phyloP scores from a whole-genome alignment of 1,284 basidiomycete genomes.

The Ustilago shanxiensis region DNA sequence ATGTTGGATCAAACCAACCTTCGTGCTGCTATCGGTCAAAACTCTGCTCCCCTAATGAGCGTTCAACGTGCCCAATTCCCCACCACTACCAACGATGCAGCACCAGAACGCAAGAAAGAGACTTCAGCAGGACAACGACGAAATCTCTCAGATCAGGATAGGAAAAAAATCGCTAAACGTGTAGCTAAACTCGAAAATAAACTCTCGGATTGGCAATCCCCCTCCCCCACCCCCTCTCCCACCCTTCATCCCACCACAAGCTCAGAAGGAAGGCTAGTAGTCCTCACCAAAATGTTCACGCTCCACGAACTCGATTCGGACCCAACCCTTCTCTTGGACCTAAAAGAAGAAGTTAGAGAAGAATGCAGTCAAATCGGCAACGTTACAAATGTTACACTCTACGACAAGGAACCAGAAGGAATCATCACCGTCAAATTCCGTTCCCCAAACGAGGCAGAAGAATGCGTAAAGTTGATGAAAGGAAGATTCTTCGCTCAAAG shows the following conservation, averaged over 20 bases:
- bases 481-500: constrained; percentile 91
- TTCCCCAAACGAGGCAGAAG: constrained; percentile 86
- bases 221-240: constrained; percentile 6
- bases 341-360: constrained; percentile 95
- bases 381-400: constrained; percentile 95
- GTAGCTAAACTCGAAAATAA: constrained; percentile 60
- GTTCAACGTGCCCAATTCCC: constrained; percentile 86
- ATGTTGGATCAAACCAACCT: constrained; percentile 93
- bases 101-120: background rate
- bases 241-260: background rate
- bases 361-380: constrained; percentile 90
- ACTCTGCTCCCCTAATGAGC: constrained; percentile 77
- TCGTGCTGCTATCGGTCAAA: constrained; percentile 79
- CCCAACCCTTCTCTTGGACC: constrained; percentile 85
- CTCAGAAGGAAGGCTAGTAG: constrained; percentile 29
- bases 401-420: constrained; percentile 94
- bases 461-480: constrained; percentile 95
- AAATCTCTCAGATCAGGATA: constrained; percentile 48
- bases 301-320: constrained; percentile 88
- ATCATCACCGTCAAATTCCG: constrained; percentile 97
- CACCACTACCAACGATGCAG: background rate
- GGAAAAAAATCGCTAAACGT: constrained; percentile 53
- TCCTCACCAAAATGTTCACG: constrained; percentile 84
- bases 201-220: constrained; percentile 59
- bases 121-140: background rate